Evolutionary conservation across 106 monocot species (phyloP).

Genomic region (Dioscorea dumetorum): DNA sequence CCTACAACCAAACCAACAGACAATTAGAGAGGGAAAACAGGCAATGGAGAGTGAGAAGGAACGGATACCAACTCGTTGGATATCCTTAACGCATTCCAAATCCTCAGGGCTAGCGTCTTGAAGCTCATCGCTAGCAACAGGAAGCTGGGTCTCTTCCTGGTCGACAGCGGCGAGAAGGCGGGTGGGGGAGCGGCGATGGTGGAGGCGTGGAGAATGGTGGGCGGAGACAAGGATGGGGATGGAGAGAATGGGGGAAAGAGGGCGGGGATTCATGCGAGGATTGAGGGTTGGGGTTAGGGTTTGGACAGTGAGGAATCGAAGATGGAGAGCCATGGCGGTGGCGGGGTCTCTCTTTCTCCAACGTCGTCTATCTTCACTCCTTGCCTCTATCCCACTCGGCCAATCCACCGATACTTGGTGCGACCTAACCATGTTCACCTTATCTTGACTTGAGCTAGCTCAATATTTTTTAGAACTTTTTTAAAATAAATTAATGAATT

Average conservation of each 20-base stretch:
- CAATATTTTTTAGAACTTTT: no score
- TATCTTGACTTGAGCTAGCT: no score
- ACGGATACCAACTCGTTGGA: constrained; percentile 27
- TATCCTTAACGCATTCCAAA: constrained; percentile 48
- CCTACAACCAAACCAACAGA: constrained; percentile 24
- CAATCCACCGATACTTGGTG: no score
- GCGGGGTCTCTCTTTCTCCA: no score
- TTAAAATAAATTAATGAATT: no score
- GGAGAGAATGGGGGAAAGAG: background rate
- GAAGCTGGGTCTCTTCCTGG: constrained; percentile 15
- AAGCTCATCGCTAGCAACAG: constrained; percentile 4
- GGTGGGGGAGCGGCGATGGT: background rate
- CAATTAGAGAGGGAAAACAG: background rate
- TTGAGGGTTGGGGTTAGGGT: background rate
- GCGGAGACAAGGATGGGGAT: background rate
- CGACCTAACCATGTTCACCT: no score
- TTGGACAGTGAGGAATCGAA: background rate
- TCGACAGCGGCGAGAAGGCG: constrained; percentile 6
- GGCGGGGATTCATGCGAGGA: background rate
- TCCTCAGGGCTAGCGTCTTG: constrained; percentile 56
- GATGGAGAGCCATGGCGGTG: background rate
- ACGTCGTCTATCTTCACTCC: no score
- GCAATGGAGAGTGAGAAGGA: background rate
- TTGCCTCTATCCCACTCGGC: no score
- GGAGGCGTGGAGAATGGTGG: background rate